These are phyloP conservation scores for Tetrahymena malaccensis DNA, from an alignment of 73 alveolate species.

Conservation along the genomic window DNA sequence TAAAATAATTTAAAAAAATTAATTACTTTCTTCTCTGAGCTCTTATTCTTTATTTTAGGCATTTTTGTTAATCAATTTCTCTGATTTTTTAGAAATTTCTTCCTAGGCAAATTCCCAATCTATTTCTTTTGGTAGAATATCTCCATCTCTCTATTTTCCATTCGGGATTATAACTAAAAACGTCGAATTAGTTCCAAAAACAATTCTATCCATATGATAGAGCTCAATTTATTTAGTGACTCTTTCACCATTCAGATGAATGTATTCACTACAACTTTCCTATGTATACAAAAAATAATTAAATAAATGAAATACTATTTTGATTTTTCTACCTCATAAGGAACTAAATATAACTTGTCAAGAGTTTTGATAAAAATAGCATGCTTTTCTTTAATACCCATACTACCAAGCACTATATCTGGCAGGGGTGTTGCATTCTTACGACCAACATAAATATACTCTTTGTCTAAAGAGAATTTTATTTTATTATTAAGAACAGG, in stretches of 20 bases:
- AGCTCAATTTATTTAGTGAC: background rate
- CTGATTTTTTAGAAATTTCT: conserved; percentile 15
- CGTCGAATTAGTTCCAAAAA: conserved; percentile 64
- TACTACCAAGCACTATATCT: conserved; percentile 71
- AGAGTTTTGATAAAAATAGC: conserved; percentile 42
- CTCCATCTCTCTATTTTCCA: background rate
- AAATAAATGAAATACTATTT: background rate
- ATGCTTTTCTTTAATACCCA: conserved; percentile 84
- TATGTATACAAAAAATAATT: background rate
- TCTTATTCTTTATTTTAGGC: background rate
- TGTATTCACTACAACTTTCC: conserved; percentile 33
- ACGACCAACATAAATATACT: conserved; percentile 82
- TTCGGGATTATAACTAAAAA: conserved; percentile 50
- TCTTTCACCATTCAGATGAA: conserved; percentile 42
- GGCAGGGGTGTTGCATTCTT: conserved; percentile 87
- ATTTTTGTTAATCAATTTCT: conserved; percentile 6
- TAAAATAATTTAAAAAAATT: background rate
- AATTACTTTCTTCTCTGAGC: conserved; percentile 13
- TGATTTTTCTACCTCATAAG: conserved; percentile 27
- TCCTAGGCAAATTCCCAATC: conserved; percentile 40
- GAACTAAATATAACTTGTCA: conserved; percentile 32
- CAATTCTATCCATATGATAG: conserved; percentile 53
- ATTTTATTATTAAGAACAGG: conserved; percentile 81
- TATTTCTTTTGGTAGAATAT: conserved; percentile 4
- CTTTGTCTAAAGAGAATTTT: conserved; percentile 50